Evolutionary conservation across 2,329 filamentous ascomycete genomes (phyloP).

Genomic region (Sordariomycetes sp.): DNA sequence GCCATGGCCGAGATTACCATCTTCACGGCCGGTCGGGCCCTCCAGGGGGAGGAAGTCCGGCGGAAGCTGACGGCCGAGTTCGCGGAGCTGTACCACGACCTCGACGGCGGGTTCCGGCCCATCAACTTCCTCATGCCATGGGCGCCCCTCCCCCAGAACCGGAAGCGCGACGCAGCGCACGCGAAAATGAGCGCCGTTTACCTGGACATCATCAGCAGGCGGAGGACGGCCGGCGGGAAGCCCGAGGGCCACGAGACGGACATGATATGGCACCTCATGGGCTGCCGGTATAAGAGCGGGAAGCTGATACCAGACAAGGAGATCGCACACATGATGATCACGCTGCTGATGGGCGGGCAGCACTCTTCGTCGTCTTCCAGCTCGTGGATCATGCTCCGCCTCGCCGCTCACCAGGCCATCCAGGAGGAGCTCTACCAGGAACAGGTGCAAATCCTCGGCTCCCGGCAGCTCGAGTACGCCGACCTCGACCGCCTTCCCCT

Average conservation of each 20-base stretch:
- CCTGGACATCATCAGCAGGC: constrained; percentile 56
- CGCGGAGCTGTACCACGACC: constrained; percentile 67
- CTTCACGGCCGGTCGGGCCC: constrained; percentile 66
- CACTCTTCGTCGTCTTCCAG: constrained; percentile 71
- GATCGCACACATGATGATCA: constrained; percentile 80
- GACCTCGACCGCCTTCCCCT: constrained; percentile 50
- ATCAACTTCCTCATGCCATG: constrained; percentile 78
- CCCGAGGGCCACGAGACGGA: constrained; percentile 41
- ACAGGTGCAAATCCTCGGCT: constrained; percentile 44
- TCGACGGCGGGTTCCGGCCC: constrained; percentile 68
- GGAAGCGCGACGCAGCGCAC: constrained; percentile 59
- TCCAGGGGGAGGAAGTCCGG: constrained; percentile 69
- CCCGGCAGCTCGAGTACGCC: constrained; percentile 43
- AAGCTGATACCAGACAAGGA: constrained; percentile 59
- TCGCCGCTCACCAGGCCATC: constrained; percentile 60
- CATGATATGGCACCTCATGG: constrained; percentile 76
- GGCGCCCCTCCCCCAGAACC: constrained; percentile 68
- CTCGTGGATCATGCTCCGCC: constrained; percentile 65
- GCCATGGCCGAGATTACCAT: constrained; percentile 70
- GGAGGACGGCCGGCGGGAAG: constrained; percentile 36
- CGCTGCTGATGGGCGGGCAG: constrained; percentile 74
- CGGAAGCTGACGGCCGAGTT: constrained; percentile 60
- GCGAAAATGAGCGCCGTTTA: constrained; percentile 61
- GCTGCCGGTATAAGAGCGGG: constrained; percentile 66
- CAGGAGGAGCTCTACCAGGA: constrained; percentile 61